Evolutionary conservation across 202 grass and related monocot genomes (phyloP).

Genomic region (Schoenoplectus triqueter): DNA sequence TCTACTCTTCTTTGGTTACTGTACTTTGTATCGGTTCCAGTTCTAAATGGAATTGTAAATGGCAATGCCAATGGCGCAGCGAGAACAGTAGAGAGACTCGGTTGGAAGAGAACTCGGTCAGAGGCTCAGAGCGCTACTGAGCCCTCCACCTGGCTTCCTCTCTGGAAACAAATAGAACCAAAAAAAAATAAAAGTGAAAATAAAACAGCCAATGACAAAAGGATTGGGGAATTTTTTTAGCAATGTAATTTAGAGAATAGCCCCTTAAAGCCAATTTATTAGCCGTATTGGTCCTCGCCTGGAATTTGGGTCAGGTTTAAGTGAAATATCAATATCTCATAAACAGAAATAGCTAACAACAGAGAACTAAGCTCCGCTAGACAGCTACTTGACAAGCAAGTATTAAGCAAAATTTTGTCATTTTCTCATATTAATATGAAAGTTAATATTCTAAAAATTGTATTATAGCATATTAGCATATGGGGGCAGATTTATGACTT

Average conservation of each 20-base stretch:
- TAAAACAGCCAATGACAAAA: background rate
- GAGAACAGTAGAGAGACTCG: background rate
- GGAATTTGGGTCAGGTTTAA: background rate
- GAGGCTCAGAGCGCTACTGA: background rate
- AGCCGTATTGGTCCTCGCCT: too few species aligned
- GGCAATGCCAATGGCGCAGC: conserved; percentile 6
- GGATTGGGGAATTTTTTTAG: too few species aligned
- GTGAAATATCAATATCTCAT: background rate
- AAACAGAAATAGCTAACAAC: background rate
- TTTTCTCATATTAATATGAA: too few species aligned
- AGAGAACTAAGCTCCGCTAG: too few species aligned
- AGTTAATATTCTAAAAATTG: too few species aligned
- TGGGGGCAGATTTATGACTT: too few species aligned
- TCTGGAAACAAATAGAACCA: background rate
- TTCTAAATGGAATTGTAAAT: background rate
- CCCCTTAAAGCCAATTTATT: background rate
- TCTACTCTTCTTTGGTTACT: background rate
- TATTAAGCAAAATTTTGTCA: too few species aligned
- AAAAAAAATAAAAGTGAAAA: too few species aligned
- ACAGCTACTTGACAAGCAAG: too few species aligned
- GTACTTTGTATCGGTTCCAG: background rate
- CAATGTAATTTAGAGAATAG: too few species aligned
- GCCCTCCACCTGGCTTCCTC: background rate
- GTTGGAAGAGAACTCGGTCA: background rate
- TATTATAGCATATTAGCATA: too few species aligned